Evolutionary conservation across 2,329 filamentous ascomycete species (phyloP).

Genomic region (Elsinoe arachidis): DNA sequence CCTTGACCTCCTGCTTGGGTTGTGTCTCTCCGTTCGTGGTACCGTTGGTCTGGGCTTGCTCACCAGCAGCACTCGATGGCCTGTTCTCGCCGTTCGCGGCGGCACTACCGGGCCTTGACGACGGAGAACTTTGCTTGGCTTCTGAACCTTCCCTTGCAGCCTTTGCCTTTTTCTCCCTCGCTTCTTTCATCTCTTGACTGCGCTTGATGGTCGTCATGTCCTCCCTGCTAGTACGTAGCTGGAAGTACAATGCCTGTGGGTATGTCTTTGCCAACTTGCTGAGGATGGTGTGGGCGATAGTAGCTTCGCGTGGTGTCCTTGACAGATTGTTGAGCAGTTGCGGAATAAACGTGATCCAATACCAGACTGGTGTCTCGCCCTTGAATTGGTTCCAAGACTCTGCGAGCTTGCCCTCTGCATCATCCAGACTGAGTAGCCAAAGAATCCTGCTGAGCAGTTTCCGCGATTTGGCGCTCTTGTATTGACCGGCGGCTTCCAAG

Average conservation of each 20-base stretch:
- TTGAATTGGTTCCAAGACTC: conserved; percentile 92
- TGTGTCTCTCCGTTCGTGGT: conserved; percentile 31
- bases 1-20: conserved; percentile 22
- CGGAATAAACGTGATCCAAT: conserved; percentile 99
- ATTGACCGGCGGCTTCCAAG: conserved; percentile 87
- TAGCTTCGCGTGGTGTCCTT: conserved; percentile 67
- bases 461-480: conserved; percentile 92
- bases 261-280: conserved; percentile 92
- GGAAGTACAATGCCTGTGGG: conserved; percentile 90
- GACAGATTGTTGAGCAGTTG: conserved; percentile 87
- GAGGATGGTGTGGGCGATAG: conserved; percentile 75
- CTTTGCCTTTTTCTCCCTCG: conserved; percentile 43
- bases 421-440: conserved; percentile 91
- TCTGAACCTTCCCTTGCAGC: conserved; percentile 52
- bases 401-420: conserved; percentile 72
- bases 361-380: conserved; percentile 95
- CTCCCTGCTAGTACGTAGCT: conserved; percentile 84
- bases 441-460: conserved; percentile 89
- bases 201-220: conserved; percentile 92
- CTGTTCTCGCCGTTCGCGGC: conserved; percentile 31
- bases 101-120: conserved; percentile 34
- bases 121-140: conserved; percentile 28
- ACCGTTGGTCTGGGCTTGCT: conserved; percentile 25
- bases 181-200: conserved; percentile 57
- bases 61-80: conserved; percentile 37